Evolutionary conservation across 2,329 filamentous ascomycete genomes (phyloP), one percentile per base, ranked within the genome.

Genomic region (Trichoderma atrobrunneum): DNA sequence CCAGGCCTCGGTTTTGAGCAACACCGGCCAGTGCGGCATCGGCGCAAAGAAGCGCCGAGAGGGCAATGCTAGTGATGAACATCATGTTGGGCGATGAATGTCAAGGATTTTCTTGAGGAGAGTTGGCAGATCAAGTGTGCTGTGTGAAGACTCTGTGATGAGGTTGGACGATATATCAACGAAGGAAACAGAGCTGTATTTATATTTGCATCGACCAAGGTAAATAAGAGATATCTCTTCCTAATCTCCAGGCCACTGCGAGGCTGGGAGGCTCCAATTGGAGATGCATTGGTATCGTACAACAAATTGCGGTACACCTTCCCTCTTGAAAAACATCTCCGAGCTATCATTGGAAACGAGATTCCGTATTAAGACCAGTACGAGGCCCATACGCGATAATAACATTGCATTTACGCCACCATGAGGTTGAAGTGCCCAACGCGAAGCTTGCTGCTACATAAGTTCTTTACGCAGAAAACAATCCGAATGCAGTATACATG

Each of bases 241-340:
- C 8, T 18, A 12, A n/a, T 7, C 21, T 5, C 14, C 14, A 26
- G 32, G 7, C 5, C 5, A 7, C 8, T 56, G 8, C 2, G 8
- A 60, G 32, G 36, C n/a, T 16, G 7, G n/a, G n/a, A 48, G n/a
- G 26, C 10, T 16, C 4, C 54, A 32, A 59, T 16, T 6, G 2
- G 6, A 18, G 7, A 3, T 34, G 11, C 5, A 21, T 21, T 54
- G 56, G 16, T 7, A 32, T 5, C 1, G n/a, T 32, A 4, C 14
- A 51, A 14, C 21, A 21, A 24, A 14, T 43, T 3, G 16, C 12
- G 14, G 24, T 11, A 61, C 56, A 69, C 66, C 56, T 69, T 69
- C 66, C 66, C n/a, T 51, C 54, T 69, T 69, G 26, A 69, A 43
- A 48, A 28, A 32, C 66, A 69, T 61, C 66, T 69, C 66, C 66